Evolutionary conservation across 1,284 basidiomycete species (phyloP).

Genomic region (Cutaneotrichosporon dermatis): DNA sequence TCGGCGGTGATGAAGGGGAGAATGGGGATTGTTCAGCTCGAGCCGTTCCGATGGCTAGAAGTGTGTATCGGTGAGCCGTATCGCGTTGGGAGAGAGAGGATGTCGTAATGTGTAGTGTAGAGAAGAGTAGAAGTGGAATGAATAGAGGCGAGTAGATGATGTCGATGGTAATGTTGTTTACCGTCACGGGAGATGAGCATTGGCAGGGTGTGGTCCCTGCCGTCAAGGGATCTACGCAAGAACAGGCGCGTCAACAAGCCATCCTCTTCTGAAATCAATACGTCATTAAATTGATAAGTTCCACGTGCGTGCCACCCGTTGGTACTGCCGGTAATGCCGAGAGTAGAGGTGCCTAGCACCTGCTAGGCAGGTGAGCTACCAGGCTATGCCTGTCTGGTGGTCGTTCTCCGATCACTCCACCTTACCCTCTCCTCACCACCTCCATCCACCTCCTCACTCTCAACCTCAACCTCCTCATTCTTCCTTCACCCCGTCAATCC

Average conservation of each 20-base stretch:
- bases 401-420: no score
- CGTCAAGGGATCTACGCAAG: neutral
- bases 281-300: conserved; percentile 7
- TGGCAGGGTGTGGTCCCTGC: neutral
- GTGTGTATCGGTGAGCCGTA: no score
- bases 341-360: neutral
- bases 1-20: no score
- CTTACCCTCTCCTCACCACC: neutral
- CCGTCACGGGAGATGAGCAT: no score
- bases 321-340: neutral
- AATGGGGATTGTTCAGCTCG: neutral
- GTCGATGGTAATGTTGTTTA: conserved; percentile 5
- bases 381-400: neutral
- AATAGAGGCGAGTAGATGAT: neutral
- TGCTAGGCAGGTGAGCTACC: no score
- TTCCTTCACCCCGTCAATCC: neutral
- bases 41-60: no score
- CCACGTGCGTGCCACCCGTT: neutral
- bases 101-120: neutral
- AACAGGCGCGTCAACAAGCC: neutral
- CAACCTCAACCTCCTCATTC: neutral
- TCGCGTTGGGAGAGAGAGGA: neutral
- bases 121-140: neutral
- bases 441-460: neutral
- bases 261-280: conserved; percentile 1